A percentile compares a stretch with the other conserved stretches of the same genome.
Evolutionary conservation across 1,139 yeast species (phyloP).

Genomic region (Ashbya aceris): DNA sequence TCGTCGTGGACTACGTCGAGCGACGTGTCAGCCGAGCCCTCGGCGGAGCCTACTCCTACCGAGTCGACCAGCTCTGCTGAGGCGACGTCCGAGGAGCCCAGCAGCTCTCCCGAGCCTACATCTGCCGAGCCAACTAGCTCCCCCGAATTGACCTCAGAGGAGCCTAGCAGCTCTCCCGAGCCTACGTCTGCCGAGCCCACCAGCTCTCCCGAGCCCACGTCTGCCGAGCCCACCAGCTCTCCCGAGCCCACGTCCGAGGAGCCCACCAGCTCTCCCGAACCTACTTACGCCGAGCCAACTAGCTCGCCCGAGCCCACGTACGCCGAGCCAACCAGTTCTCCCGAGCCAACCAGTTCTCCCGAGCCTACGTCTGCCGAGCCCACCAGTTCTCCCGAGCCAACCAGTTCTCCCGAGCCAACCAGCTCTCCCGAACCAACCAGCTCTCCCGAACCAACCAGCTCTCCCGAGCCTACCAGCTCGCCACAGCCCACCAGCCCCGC

Average conservation of each 20-base stretch:
- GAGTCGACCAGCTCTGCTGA: not conserved
- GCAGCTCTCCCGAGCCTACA: not conserved
- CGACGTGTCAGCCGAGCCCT: not conserved
- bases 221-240: not conserved
- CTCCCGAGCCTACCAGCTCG: conserved; percentile 15
- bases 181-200: not conserved
- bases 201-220: not conserved
- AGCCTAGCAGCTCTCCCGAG: not conserved
- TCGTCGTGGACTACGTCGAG: not conserved
- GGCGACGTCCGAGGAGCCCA: not conserved
- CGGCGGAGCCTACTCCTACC: not conserved
- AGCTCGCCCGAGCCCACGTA: not conserved
- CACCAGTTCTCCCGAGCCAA: conserved; percentile 6
- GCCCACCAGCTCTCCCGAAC: not conserved
- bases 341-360: not conserved
- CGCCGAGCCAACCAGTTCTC: not conserved
- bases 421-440: conserved; percentile 14
- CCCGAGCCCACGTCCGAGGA: not conserved
- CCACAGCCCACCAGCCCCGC: conserved; percentile 14
- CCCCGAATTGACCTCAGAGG: not conserved
- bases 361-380: conserved; percentile 9
- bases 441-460: conserved; percentile 16
- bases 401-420: conserved; percentile 12
- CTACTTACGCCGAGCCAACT: not conserved
- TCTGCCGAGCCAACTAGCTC: not conserved